Conservation (phyloP, 768 basidiomycete species). For the Kondoa malvinella region DNA sequence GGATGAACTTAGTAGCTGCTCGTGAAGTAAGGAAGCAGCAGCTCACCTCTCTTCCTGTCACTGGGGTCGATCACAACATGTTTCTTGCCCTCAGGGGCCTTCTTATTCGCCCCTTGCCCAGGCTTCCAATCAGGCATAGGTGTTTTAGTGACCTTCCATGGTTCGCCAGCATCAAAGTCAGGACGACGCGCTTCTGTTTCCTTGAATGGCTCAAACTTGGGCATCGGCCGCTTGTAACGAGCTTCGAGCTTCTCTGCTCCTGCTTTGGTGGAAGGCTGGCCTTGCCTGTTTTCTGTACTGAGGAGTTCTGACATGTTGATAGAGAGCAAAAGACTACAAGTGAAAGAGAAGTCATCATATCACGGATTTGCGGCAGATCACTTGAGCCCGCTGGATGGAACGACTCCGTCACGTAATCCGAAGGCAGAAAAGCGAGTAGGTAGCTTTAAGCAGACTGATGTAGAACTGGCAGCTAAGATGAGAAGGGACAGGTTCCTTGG, state of each 20-base stretch:
- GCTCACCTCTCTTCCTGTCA: slow-evolving; percentile 2
- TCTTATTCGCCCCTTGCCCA: slow-evolving; percentile 12
- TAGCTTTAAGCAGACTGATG: too few relatives aligned
- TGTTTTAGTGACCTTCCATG: slow-evolving; percentile 7
- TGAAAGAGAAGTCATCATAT: too few relatives aligned
- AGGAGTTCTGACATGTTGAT: too few relatives aligned
- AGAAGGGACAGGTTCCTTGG: too few relatives aligned
- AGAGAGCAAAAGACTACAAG: too few relatives aligned
- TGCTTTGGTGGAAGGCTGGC: neutral
- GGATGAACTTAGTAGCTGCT: neutral
- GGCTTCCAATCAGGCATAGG: slow-evolving; percentile 21
- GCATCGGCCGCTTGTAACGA: neutral
- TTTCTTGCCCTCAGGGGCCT: slow-evolving; percentile 1
- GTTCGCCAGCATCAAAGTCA: slow-evolving; percentile 6
- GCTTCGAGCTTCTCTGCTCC: neutral
- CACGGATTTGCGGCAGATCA: too few relatives aligned
- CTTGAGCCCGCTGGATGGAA: too few relatives aligned
- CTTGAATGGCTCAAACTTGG: slow-evolving; percentile 14
- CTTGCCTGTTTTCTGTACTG: neutral
- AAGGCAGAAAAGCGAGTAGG: too few relatives aligned
- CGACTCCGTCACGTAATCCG: too few relatives aligned
- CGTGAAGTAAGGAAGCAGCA: neutral
- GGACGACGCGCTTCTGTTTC: slow-evolving; percentile 1
- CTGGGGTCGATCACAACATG: slow-evolving; percentile 11
- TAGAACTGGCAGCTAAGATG: too few relatives aligned